phyloP scores from a whole-genome alignment of 2,329 filamentous ascomycete species.

The Penicillium aurantiogriseum region DNA sequence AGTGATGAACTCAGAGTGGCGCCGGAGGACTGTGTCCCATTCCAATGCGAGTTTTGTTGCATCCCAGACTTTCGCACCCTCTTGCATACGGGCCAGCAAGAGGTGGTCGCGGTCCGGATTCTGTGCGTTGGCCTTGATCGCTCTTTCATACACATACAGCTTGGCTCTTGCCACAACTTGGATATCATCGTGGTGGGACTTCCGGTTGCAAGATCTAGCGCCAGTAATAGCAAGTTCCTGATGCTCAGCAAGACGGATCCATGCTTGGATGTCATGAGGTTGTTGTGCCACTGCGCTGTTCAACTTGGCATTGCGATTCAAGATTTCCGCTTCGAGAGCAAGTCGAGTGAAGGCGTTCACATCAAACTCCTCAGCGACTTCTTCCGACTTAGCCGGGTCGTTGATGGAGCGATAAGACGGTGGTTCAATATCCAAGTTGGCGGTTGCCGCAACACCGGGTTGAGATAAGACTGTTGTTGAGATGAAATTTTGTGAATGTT shows the following conservation, averaged over 20 bases:
- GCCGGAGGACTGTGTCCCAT: conserved; percentile 63
- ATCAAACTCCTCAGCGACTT: conserved; percentile 38
- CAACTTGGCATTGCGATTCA: conserved; percentile 53
- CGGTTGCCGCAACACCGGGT: conserved; percentile 23
- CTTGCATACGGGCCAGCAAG: conserved; percentile 67
- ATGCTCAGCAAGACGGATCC: conserved; percentile 75
- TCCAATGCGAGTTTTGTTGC: conserved; percentile 57
- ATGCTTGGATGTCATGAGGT: conserved; percentile 67
- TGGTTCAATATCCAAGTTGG: conserved; percentile 35
- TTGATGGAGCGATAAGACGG: conserved; percentile 64
- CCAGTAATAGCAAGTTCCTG: conserved; percentile 67
- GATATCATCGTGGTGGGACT: conserved; percentile 59
- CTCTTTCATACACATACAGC: conserved; percentile 75
- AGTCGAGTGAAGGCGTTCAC: conserved; percentile 39
- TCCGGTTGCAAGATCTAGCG: conserved; percentile 32
- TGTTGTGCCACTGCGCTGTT: conserved; percentile 62
- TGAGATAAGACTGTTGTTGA: not conserved
- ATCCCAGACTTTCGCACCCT: conserved; percentile 74
- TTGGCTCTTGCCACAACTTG: conserved; percentile 75
- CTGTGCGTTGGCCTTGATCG: conserved; percentile 58
- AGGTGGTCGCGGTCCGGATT: conserved; percentile 57
- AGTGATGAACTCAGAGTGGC: conserved; percentile 56
- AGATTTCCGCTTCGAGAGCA: conserved; percentile 47
- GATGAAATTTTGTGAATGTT: not conserved
- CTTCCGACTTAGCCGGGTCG: conserved; percentile 54